Conservation (phyloP, 2,329 filamentous ascomycete species). For the Colletotrichum australisinense region DNA sequence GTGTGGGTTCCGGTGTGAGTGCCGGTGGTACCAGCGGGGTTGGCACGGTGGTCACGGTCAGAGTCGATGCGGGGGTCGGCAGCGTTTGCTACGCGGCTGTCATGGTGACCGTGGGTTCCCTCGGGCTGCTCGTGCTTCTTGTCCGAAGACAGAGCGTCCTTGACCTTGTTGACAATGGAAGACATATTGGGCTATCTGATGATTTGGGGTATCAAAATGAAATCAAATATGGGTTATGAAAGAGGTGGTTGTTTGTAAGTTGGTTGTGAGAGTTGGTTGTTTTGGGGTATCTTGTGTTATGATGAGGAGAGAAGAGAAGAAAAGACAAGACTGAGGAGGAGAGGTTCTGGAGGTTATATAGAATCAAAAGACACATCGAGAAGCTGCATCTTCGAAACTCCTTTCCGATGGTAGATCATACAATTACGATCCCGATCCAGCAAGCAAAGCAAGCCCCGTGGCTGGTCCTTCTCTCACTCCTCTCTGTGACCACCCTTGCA, state of each 20-base stretch:
- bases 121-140: conserved; percentile 45
- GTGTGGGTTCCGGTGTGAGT: conserved; percentile 36
- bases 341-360: conserved; percentile 35
- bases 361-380: not conserved
- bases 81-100: conserved; percentile 57
- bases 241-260: conserved; percentile 7
- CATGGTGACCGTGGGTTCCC: conserved; percentile 45
- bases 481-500: not conserved
- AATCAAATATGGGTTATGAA: not conserved
- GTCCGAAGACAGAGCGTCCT: conserved; percentile 63
- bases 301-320: conserved; percentile 32
- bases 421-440: conserved; percentile 21
- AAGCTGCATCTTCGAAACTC: conserved; percentile 4
- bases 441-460: not conserved
- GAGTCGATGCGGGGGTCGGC: conserved; percentile 63
- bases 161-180: conserved; percentile 68
- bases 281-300: conserved; percentile 36
- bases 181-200: conserved; percentile 59
- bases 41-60: conserved; percentile 55
- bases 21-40: conserved; percentile 44
- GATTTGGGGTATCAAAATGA: conserved; percentile 34
- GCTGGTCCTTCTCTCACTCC: not conserved
- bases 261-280: conserved; percentile 14
- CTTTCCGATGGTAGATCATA: conserved; percentile 2
- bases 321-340: not conserved